Conservation (phyloP, 176 grass and related monocot genomes). For the Paspalum vaginatum region DNA sequence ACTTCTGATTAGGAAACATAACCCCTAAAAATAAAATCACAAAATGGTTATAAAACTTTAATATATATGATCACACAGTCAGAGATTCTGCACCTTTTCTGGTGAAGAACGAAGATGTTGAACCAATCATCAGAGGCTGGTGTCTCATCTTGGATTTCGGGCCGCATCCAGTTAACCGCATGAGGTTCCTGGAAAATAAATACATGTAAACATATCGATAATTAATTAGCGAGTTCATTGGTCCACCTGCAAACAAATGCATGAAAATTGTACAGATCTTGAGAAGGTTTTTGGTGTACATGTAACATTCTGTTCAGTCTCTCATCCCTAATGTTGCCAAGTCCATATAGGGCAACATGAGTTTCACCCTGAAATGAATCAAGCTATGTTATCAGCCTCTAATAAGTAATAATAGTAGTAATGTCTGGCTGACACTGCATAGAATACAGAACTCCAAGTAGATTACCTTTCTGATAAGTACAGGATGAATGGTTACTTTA, state of each 20-base stretch:
- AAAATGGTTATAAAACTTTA: not conserved
- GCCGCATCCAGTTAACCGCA: constrained; percentile 68
- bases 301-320: constrained; percentile 81
- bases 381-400: constrained; percentile 32
- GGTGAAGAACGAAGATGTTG: constrained; percentile 87
- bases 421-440: not conserved
- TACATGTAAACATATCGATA: no score
- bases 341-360: constrained; percentile 72
- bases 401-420: not conserved
- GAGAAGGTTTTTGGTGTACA: constrained; percentile 38
- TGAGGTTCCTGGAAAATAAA: constrained; percentile 65
- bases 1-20: not conserved
- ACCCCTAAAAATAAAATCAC: not conserved
- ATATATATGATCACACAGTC: not conserved
- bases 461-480: constrained; percentile 77
- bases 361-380: constrained; percentile 68
- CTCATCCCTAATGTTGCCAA: constrained; percentile 73
- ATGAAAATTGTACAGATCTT: constrained; percentile 1
- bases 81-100: constrained; percentile 59
- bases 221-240: not conserved
- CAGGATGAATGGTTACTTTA: constrained; percentile 64
- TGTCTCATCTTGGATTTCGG: constrained; percentile 55
- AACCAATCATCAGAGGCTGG: constrained; percentile 69
- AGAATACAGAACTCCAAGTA: not conserved
- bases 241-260: not conserved